A percentile compares a stretch with the other conserved stretches of the same genome.
Evolutionary conservation across 768 basidiomycete species (phyloP).

Genomic region (Coprinellus micaceus): DNA sequence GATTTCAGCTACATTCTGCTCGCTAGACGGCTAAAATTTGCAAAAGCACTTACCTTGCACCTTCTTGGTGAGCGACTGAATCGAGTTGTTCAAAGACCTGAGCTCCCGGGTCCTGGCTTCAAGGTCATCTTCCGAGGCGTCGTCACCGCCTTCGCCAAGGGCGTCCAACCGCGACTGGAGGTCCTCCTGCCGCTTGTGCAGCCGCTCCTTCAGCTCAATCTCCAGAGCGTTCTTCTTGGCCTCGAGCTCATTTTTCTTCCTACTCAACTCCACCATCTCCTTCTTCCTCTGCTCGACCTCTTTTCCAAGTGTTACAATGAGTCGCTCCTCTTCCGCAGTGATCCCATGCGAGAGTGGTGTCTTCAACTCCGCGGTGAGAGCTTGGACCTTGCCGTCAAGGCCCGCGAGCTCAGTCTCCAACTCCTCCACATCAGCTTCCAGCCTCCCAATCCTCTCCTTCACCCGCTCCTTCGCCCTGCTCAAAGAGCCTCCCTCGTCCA

Average conservation of each 20-base stretch:
- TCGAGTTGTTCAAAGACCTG: conserved; percentile 57
- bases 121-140: conserved; percentile 61
- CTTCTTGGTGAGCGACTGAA: conserved; percentile 59
- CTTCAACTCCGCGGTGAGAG: conserved; percentile 64
- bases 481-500: conserved; percentile 57
- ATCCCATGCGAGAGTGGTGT: conserved; percentile 75
- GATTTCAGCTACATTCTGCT: not conserved
- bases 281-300: conserved; percentile 76
- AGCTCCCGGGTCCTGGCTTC: conserved; percentile 70
- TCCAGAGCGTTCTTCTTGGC: conserved; percentile 77
- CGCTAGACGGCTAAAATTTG: not conserved
- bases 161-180: conserved; percentile 71
- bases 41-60: conserved; percentile 46
- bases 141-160: conserved; percentile 61
- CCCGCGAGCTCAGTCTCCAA: conserved; percentile 66
- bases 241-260: conserved; percentile 69
- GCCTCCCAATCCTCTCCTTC: conserved; percentile 51
- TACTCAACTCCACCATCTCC: conserved; percentile 63
- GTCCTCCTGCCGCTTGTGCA: conserved; percentile 78
- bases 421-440: conserved; percentile 69
- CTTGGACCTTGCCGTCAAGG: conserved; percentile 58
- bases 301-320: conserved; percentile 64
- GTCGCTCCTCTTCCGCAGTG: conserved; percentile 63
- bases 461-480: conserved; percentile 69
- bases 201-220: conserved; percentile 89